Conservation (phyloP, 2,329 filamentous ascomycete species). For the Thielaviopsis musarum region DNA sequence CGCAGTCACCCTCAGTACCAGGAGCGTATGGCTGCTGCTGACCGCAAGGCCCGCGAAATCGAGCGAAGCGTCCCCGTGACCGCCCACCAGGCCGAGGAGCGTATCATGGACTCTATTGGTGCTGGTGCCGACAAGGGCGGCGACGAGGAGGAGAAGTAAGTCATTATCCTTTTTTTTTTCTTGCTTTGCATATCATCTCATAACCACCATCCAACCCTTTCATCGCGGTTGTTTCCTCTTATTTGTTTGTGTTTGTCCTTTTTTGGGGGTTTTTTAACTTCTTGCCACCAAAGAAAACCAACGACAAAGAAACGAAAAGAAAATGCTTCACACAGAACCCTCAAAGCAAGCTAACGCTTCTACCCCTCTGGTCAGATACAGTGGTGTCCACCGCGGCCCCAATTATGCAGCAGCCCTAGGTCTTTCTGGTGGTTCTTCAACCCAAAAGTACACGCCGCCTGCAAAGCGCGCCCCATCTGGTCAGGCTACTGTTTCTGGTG, state of each 20-base stretch:
- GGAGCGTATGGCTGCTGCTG: constrained; percentile 60
- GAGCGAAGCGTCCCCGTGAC: constrained; percentile 59
- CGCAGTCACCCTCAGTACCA: constrained; percentile 68
- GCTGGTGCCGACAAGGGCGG: constrained; percentile 47
- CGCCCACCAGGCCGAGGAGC: constrained; percentile 77
- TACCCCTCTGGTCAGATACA: constrained; percentile 47
- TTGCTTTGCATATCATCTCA: neutral
- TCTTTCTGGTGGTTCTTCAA: neutral
- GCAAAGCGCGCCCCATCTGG: constrained; percentile 65
- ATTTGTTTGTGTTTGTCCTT: neutral
- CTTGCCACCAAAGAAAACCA: too few relatives aligned
- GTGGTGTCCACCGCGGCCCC: constrained; percentile 58
- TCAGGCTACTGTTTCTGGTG: constrained; percentile 56
- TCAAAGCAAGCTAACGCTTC: constrained; percentile 1
- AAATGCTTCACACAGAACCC: neutral
- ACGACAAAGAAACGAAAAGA: neutral
- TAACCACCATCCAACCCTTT: neutral
- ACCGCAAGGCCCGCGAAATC: constrained; percentile 77
- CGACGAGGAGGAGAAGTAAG: constrained; percentile 86
- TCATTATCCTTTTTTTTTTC: constrained; percentile 7
- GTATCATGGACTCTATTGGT: constrained; percentile 50
- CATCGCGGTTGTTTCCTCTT: neutral
- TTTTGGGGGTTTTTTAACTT: neutral
- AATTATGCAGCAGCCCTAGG: neutral
- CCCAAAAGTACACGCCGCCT: constrained; percentile 68